Evolutionary conservation across 768 basidiomycete species (phyloP).

Genomic region (Candolleomyces efflorescens): DNA sequence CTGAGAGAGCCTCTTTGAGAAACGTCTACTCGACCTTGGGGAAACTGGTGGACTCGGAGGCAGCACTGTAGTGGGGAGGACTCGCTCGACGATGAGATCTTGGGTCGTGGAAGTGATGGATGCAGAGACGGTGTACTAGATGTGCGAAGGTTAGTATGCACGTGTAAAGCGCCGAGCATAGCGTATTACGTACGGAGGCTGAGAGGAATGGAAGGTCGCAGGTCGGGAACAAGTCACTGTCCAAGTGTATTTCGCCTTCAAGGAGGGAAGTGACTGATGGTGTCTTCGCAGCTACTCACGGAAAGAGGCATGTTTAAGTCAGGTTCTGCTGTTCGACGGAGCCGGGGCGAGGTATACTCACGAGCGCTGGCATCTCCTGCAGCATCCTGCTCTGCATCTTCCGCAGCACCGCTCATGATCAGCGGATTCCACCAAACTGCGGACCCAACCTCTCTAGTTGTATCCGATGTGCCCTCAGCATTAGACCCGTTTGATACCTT

Average conservation of each 20-base stretch:
- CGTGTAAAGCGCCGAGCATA: not conserved
- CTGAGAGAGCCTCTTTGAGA: not conserved
- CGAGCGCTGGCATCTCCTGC: not conserved
- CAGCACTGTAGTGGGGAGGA: not conserved
- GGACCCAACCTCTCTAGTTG: not conserved
- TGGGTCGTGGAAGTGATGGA: not conserved
- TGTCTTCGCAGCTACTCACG: not conserved
- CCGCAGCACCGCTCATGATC: no score
- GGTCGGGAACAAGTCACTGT: not conserved
- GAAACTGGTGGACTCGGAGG: not conserved
- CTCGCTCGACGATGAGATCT: not conserved
- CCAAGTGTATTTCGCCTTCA: not conserved
- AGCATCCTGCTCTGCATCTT: not conserved
- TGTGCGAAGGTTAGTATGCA: not conserved
- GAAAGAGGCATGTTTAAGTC: not conserved
- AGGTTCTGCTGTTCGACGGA: not conserved
- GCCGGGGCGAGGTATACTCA: not conserved
- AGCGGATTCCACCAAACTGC: not conserved
- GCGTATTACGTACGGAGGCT: not conserved
- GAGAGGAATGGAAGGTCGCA: not conserved
- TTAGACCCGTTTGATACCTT: not conserved
- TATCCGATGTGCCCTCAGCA: not conserved
- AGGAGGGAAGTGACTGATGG: not conserved
- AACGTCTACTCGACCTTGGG: not conserved
- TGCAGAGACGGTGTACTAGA: not conserved